Base-by-base conservation (phyloP, 352 stramenopile species). In the Phytophthora hybrid region DNA sequence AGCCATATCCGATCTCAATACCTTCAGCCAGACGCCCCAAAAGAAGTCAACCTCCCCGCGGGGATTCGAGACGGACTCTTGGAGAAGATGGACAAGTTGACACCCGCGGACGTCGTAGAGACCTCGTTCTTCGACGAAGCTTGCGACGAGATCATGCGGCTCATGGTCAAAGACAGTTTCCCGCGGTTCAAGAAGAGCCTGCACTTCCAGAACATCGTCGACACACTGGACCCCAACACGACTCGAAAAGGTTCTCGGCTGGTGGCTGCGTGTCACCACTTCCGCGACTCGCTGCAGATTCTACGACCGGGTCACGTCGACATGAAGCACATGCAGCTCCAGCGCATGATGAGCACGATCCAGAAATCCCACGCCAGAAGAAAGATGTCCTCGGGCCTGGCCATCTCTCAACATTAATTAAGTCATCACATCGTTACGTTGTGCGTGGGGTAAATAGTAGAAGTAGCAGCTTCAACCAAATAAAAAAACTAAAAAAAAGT, bases 151-250 rank as follows among this genome's bases (percentile, higher is more conserved):
- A 95, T 95, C 73, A 93, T 90, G 83, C 76, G 74, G n/a, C 71
- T 94, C 26, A 93, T 94, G 85, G 89, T 74, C 34, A 92, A 93
- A 63, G 87, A 95, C 74, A 93, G 83, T 37, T 94, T 95, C 57
- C 85, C 84, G 10, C 85, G 85, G 8, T 95, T 94, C 77, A 93
- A 95, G 66, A 92, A 91, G 67, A 91, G 83, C 63, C 63, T 78
- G 1, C 61, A 83, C 29, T 94, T 95, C 74, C 79, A 91, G 66
- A 84, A 69, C 32, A 74, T 94, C 8, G 69, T 95, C 14, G 80
- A 93, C 32, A 78, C 75, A 6, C 73, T 95, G 34, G 84, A 93
- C 31, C 84, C 86, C 9, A 81, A 91, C 58, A 76, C 84, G 11
- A 90, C 82, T 34, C 78, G 86, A 13, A 92, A 91, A 74, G 83